Conservation (phyloP, 352 stramenopile genomes). For the Globisporangium paddicum region DNA sequence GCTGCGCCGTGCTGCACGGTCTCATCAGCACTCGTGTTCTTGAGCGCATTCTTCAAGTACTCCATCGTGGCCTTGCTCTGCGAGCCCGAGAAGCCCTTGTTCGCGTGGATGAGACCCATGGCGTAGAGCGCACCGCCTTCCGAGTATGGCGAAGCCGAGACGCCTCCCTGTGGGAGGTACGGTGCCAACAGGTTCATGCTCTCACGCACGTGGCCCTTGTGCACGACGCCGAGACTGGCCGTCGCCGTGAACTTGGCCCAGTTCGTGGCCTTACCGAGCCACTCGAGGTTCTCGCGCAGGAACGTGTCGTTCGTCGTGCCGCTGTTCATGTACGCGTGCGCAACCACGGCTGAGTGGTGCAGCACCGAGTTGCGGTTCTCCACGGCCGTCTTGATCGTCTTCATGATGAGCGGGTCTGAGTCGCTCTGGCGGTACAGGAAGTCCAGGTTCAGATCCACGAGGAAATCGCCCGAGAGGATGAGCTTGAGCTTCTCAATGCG, state of each 20-base stretch:
- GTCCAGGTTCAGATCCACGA: slow-evolving; percentile 91
- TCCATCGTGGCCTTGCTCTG: slow-evolving; percentile 82
- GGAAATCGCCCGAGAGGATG: slow-evolving; percentile 87
- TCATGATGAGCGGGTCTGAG: slow-evolving; percentile 91
- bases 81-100: slow-evolving; percentile 88
- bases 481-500: slow-evolving; percentile 85
- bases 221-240: slow-evolving; percentile 97
- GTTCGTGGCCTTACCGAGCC: slow-evolving; percentile 98
- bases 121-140: slow-evolving; percentile 97
- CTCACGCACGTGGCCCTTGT: slow-evolving; percentile 97
- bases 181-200: slow-evolving; percentile 97
- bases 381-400: slow-evolving; percentile 92
- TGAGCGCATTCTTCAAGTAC: slow-evolving; percentile 81
- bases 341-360: slow-evolving; percentile 96
- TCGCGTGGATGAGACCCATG: slow-evolving; percentile 98
- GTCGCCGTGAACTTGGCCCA: slow-evolving; percentile 99
- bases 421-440: slow-evolving; percentile 91
- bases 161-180: slow-evolving; percentile 93
- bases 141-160: slow-evolving; percentile 92
- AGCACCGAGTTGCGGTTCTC: slow-evolving; percentile 96
- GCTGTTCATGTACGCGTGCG: slow-evolving; percentile 96
- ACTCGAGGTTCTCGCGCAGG: slow-evolving; percentile 98
- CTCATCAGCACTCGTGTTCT: slow-evolving; percentile 91
- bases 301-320: slow-evolving; percentile 98
- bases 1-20: slow-evolving; percentile 97